Evolutionary conservation across 2,329 filamentous ascomycete genomes (phyloP).

Genomic region (Fusarium sp.): DNA sequence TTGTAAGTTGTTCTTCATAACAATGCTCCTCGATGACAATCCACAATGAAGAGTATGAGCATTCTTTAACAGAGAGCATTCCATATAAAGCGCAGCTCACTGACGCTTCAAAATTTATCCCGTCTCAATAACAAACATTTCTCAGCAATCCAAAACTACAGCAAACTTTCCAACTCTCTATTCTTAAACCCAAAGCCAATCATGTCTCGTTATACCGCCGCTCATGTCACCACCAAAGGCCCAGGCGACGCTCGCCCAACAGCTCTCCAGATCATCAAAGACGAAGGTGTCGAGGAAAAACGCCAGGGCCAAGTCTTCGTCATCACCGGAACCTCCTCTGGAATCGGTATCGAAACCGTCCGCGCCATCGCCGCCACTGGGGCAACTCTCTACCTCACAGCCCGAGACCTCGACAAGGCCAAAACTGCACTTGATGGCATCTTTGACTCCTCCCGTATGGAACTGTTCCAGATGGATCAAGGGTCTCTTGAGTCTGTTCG

Average conservation of each 20-base stretch:
- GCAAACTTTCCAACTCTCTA: rapidly evolving
- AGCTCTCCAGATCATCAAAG: conserved; percentile 50
- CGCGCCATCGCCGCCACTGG: conserved; percentile 53
- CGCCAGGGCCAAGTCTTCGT: conserved; percentile 48
- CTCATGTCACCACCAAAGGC: neutral
- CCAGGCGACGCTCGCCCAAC: conserved; percentile 50
- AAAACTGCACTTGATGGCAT: neutral
- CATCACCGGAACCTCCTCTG: conserved; percentile 54
- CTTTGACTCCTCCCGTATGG: conserved; percentile 5
- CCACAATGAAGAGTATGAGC: neutral
- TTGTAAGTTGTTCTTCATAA: neutral
- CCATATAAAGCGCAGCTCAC: too few species aligned
- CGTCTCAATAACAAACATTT: too few species aligned
- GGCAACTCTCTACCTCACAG: conserved; percentile 29
- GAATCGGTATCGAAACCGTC: conserved; percentile 55
- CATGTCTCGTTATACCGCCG: conserved; percentile 14
- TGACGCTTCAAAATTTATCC: too few species aligned
- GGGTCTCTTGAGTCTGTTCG: conserved; percentile 34
- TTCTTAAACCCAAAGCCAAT: rapidly evolving
- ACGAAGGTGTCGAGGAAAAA: conserved; percentile 46
- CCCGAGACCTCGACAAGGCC: conserved; percentile 31
- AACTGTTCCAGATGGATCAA: conserved; percentile 36
- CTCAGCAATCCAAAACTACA: rapidly evolving
- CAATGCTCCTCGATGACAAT: rapidly evolving
- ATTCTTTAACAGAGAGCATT: too few species aligned